Base-by-base conservation (phyloP, 139 green algal genomes). In the Tetraselmis striata region DNA sequence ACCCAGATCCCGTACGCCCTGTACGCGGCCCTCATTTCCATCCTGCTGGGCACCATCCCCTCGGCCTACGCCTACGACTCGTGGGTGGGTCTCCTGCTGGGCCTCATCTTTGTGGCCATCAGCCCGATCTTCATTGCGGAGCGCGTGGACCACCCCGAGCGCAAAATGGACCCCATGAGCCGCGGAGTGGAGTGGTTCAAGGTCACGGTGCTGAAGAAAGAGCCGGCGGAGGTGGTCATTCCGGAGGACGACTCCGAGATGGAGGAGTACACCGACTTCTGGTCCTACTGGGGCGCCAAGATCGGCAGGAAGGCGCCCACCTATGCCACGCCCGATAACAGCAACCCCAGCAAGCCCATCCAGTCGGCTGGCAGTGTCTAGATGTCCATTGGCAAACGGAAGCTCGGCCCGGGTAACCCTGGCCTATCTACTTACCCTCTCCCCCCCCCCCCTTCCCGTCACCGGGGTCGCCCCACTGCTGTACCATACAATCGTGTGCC, bases 1-100 rank as follows among this genome's bases (percentile, higher is more conserved):
- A 82, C 78, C 31, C 78, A 82, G 78, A n/a, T 29, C 28, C 78
- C 78, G 23, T 82, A 82, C 30, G 78, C 78, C 28, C 31, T 82
- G 23, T 29, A 76, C 31, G 78, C 67, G 29, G 78, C 31, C 78
- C 78, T 82, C 31, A 30, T 82, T 22, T 74, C 28, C 78, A 82
- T 82, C 78, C 59, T 82, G 29, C 59, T 58, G 11, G 78, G 78
- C 31, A 58, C 59, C 31, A 32, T 82, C 78, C 59, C 67, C 26
- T 76, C 31, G 2, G 78, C 31, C 78, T 82, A 74, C 78, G 29
- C 67, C 25, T 82, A 75, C 30, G 29, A 28, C 28, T 29, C 30
- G 22, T 82, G 78, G 78, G 78, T 58, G 78, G 78, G 78, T 30
- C 78, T 82, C 28, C 31, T 82, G 29, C 28, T 82, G 11, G 45